These are phyloP conservation scores for Oenanthe sinensis DNA, from an alignment of 129 eudicot genomes.

Conservation along the genomic window DNA sequence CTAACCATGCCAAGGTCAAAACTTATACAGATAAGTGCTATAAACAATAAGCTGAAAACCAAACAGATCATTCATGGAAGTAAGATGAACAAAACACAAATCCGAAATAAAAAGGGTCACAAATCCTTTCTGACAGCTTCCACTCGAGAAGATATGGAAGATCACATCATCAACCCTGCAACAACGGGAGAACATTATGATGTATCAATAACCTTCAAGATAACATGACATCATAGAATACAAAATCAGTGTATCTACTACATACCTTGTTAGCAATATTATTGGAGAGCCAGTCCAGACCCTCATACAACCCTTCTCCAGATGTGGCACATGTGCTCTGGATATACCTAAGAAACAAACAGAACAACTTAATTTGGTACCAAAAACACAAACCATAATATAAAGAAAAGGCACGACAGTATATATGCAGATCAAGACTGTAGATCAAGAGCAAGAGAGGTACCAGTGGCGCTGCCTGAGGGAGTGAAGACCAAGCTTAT, in stretches of 20 bases:
- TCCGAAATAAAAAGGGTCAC: not conserved
- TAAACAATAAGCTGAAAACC: not conserved
- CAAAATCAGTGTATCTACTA: not conserved
- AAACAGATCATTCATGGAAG: conserved; percentile 6
- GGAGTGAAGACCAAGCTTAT: conserved; percentile 31
- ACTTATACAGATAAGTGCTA: conserved; percentile 5
- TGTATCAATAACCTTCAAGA: not conserved
- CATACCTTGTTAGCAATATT: conserved; percentile 35
- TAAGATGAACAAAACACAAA: conserved; percentile 2
- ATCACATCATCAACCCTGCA: conserved; percentile 14
- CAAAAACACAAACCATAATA: not conserved
- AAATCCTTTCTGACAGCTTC: conserved; percentile 1
- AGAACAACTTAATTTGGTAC: not conserved
- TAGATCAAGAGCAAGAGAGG: not conserved
- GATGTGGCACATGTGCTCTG: conserved; percentile 44
- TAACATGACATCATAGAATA: not conserved
- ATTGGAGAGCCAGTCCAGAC: conserved; percentile 37
- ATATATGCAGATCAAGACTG: not conserved
- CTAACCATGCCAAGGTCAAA: conserved; percentile 4
- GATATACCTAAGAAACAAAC: conserved; percentile 24
- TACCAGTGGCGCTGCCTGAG: conserved; percentile 37
- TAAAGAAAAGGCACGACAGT: not conserved
- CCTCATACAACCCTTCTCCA: conserved; percentile 35
- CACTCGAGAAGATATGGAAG: not conserved
- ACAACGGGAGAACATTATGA: not conserved